Base-by-base conservation (phyloP, 1,284 basidiomycete species). In the Leccinum glutinopallens region DNA sequence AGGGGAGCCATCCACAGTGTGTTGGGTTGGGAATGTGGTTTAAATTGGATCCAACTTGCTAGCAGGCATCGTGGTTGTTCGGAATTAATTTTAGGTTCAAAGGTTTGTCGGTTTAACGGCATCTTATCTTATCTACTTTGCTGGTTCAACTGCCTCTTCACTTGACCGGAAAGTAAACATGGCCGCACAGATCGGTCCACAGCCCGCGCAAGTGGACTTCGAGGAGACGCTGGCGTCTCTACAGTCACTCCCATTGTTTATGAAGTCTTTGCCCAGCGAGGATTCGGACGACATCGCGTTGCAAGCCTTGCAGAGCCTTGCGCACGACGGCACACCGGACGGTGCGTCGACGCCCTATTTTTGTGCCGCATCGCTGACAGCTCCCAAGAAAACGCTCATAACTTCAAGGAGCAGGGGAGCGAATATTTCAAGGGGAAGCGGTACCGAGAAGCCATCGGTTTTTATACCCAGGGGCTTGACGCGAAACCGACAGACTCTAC, bases 361-460 rank as follows among this genome's bases (percentile, higher is more conserved):
- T 51, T 19, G 58, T 51, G 46, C 22, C 58, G 13, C 9, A 3
- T 61, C 63, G 32, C 56, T 69, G 58, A 67, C 60, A 22, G 39
- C 60, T 25, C 41, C 35, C 32, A 70, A 97, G 97, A 99, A 77
- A 83, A 94, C 69, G 94, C 96, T 0, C 82, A 87, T 67, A 96
- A 93, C 75, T 98, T 98, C 79, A 98, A 98, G 77, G 87, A 93
- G 62, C 94, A 98, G 76, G 97, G 95, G 3, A 98, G 98, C 76
- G 93, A 96, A 64, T 95, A 97, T 72, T 98, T 93, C 80, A 89
- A 88, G 67, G 90, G 90, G 25, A 94, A 92, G 74, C 86, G 93
- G 58, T 93, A 88, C 77, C 85, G 90, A 35, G 96, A 99, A 75
- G 97, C 97, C 2, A 69, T 90, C 10, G 87, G 88, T 0, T 98